Evolutionary conservation across 2,329 filamentous ascomycete species (phyloP).

Genomic region (Neopestalotiopsis clavispora): DNA sequence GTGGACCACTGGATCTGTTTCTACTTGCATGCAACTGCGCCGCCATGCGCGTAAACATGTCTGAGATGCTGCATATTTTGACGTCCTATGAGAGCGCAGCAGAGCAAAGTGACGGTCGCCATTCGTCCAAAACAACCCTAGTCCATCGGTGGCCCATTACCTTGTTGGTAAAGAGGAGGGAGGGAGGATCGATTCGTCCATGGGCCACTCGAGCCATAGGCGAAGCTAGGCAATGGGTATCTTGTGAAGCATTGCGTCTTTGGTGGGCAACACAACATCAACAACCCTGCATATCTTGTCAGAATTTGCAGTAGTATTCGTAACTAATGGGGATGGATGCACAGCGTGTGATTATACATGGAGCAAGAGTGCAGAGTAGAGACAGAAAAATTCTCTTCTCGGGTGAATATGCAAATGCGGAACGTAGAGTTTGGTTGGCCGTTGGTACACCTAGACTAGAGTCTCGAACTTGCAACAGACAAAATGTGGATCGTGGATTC

Average conservation of each 20-base stretch:
- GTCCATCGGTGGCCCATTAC: constrained; percentile 28
- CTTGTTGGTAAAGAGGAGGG: constrained; percentile 27
- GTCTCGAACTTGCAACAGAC: background rate
- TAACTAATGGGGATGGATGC: background rate
- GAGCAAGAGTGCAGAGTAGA: background rate
- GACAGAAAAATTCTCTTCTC: background rate
- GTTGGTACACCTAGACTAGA: background rate
- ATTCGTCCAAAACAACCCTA: constrained; percentile 39
- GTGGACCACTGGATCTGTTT: background rate
- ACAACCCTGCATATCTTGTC: constrained; percentile 2
- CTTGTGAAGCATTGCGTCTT: constrained; percentile 5
- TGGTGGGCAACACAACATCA: constrained; percentile 14
- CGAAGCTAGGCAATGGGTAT: background rate
- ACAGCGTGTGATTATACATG: background rate
- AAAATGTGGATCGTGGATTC: background rate
- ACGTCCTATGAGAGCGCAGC: constrained; percentile 45
- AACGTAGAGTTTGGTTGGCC: background rate
- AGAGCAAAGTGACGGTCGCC: constrained; percentile 33
- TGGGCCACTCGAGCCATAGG: background rate
- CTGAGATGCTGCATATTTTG: constrained; percentile 44
- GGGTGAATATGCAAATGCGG: background rate
- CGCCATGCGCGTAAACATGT: constrained; percentile 47
- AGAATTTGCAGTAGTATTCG: background rate
- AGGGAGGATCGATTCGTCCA: background rate
- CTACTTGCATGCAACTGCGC: constrained; percentile 42